Base-by-base conservation (phyloP, 2,329 filamentous ascomycete species). In the Xylariales sp. region DNA sequence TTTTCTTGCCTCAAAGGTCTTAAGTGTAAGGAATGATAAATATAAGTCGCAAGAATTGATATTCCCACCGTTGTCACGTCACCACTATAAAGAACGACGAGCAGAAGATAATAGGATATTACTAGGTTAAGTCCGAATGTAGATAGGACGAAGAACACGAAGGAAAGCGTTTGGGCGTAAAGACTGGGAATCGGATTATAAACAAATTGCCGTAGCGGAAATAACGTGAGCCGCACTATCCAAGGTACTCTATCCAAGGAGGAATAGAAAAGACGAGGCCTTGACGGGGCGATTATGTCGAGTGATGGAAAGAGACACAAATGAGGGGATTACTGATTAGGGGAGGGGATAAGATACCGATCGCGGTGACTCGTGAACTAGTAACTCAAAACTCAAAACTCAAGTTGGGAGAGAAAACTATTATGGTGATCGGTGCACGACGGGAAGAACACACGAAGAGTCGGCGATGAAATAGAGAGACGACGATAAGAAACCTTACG, bases 261-360 rank as follows among this genome's bases (percentile, higher is more conserved):
- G 14, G 32, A 36, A 41, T 4, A 4, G 34, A 43, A 53, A 32
- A 23, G 34, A 32, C 23, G 34, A 53, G 28, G 36, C 10, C n/a
- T 36, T 39, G 6, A 23, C 41, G 45, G n/a, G 12, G 43, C 9
- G 3, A 34, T 16, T 46, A 39, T 23, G 16, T 3, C 32, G 30
- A 48, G 12, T 9, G 48, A 28, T 18, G 34, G 16, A 10, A 10
- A 28, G 16, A 41, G n/a, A 48, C 1, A 55, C 7, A 36, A 39
- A 5, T 28, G n/a, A 52, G 28, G 32, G 54, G 18, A 65, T 55
- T 60, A 52, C 32, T 45, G 54, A 62, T 59, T 62, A 66, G 32
- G 41, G 10, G 28, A 14, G 32, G 48, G 10, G 28, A n/a, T 43
- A 23, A 18, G n/a, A 56, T 53, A 52, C 53, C 14, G 34, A 52